These are phyloP conservation scores for Warburgia ugandensis DNA, from an alignment of 164 flowering plant genomes.

Conservation along the genomic window DNA sequence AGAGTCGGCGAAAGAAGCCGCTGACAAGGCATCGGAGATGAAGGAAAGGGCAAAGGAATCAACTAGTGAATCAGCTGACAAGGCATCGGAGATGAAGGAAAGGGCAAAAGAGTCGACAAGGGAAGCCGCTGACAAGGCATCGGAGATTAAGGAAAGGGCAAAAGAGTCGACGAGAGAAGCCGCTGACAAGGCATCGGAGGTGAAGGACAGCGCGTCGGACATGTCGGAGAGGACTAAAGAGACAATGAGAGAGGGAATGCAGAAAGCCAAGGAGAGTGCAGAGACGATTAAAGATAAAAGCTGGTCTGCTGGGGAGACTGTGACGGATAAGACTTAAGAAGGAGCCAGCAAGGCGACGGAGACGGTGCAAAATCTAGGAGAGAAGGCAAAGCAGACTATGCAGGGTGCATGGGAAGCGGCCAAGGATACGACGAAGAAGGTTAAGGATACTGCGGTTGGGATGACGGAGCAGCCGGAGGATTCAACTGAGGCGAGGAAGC, in stretches of 20 bases:
- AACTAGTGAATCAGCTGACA: not conserved
- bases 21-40: not conserved
- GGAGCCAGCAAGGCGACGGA: slow-evolving; percentile 12
- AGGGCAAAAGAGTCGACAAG: slow-evolving; percentile 1
- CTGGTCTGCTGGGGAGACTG: not conserved
- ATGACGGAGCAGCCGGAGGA: not conserved
- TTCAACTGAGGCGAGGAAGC: no score
- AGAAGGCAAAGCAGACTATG: slow-evolving; percentile 41
- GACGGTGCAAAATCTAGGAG: slow-evolving; percentile 19
- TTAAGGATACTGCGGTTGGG: slow-evolving; percentile 43
- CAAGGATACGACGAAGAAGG: slow-evolving; percentile 42
- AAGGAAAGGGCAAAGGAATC: not conserved
- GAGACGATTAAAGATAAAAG: slow-evolving; percentile 4
- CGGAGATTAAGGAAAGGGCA: slow-evolving; percentile 1
- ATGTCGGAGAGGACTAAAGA: not conserved
- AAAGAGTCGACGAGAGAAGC: not conserved
- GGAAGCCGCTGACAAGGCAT: not conserved
- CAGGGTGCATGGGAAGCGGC: slow-evolving; percentile 46
- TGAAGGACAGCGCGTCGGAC: not conserved
- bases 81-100: not conserved
- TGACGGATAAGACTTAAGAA: slow-evolving; percentile 13
- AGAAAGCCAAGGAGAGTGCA: slow-evolving; percentile 5
- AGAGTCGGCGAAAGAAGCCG: not conserved
- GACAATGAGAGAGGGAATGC: slow-evolving; percentile 5
- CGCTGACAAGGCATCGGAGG: not conserved